These are phyloP conservation scores for Neocatenulostroma microsporum DNA, from an alignment of 2,329 filamentous ascomycete species.

Conservation along the genomic window DNA sequence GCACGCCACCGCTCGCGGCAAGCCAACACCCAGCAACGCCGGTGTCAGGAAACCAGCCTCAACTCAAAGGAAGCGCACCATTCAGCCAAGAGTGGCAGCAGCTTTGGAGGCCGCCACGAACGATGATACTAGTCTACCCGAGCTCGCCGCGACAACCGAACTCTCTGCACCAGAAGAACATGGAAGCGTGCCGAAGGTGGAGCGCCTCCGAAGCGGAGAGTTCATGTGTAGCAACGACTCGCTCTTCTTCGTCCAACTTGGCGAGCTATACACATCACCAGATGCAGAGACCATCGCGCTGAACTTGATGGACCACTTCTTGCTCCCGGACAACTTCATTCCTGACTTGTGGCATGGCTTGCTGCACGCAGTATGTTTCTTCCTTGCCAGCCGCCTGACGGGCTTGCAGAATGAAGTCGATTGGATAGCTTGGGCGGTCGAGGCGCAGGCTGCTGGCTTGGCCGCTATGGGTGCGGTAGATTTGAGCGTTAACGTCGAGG, in stretches of 20 bases:
- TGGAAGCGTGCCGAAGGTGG: slow-evolving; percentile 6
- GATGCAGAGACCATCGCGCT: slow-evolving; percentile 10
- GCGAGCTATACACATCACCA: slow-evolving; percentile 1
- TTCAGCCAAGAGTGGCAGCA: too few species aligned
- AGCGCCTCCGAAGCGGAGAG: background rate
- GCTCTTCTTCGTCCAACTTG: slow-evolving; percentile 4
- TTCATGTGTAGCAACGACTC: slow-evolving; percentile 3
- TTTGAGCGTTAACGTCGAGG: background rate
- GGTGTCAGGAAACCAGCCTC: too few species aligned
- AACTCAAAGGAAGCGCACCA: too few species aligned
- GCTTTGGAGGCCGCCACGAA: too few species aligned
- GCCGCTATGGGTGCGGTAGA: background rate
- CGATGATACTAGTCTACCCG: too few species aligned
- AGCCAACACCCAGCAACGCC: too few species aligned
- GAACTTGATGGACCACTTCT: slow-evolving; percentile 10
- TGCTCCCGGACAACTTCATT: slow-evolving; percentile 3
- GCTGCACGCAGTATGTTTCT: slow-evolving; percentile 8
- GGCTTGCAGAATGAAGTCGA: slow-evolving; percentile 8
- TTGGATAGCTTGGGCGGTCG: slow-evolving; percentile 3
- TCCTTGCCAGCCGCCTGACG: slow-evolving; percentile 8
- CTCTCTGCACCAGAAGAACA: too few species aligned
- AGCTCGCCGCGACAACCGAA: too few species aligned
- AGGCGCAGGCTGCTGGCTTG: slow-evolving; percentile 1
- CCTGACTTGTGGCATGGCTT: slow-evolving; percentile 3
- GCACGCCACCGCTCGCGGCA: too few species aligned